phyloP scores from a whole-genome alignment of 208 protist genomes.

The Naegleria fowleri region DNA sequence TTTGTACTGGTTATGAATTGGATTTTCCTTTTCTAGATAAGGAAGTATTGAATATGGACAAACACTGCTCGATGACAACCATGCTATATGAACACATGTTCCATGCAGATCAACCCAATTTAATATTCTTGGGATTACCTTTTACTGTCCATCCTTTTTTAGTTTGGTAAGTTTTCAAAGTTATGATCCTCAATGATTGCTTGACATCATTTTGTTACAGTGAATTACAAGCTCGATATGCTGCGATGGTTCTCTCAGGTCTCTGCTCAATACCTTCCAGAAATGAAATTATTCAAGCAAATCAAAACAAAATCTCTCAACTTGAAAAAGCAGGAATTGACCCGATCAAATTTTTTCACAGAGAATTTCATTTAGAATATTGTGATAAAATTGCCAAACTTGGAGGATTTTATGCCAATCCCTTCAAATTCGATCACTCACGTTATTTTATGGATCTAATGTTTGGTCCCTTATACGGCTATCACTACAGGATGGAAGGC shows the following conservation, averaged over 20 bases:
- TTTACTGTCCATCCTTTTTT: background rate
- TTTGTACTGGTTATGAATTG: background rate
- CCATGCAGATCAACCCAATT: background rate
- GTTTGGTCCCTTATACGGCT: background rate
- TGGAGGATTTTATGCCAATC: background rate
- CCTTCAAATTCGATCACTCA: background rate
- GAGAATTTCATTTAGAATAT: slow-evolving; percentile 6
- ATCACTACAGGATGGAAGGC: background rate
- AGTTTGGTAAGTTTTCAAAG: background rate
- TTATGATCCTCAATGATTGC: too few relatives aligned
- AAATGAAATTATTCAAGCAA: background rate
- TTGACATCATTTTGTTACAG: too few relatives aligned
- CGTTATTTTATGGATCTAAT: background rate
- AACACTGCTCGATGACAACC: background rate
- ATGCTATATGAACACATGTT: background rate
- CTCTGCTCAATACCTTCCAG: background rate
- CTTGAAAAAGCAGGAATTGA: background rate
- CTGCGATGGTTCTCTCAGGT: background rate
- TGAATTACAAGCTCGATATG: background rate
- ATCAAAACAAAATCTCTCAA: background rate
- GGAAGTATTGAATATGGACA: background rate
- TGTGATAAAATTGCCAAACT: background rate
- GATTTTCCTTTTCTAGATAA: background rate
- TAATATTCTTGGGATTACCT: background rate
- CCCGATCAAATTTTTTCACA: background rate